Evolutionary conservation across 768 basidiomycete species (phyloP), one percentile per base, ranked within the genome.

Genomic region (Leccinellum rugosiceps): DNA sequence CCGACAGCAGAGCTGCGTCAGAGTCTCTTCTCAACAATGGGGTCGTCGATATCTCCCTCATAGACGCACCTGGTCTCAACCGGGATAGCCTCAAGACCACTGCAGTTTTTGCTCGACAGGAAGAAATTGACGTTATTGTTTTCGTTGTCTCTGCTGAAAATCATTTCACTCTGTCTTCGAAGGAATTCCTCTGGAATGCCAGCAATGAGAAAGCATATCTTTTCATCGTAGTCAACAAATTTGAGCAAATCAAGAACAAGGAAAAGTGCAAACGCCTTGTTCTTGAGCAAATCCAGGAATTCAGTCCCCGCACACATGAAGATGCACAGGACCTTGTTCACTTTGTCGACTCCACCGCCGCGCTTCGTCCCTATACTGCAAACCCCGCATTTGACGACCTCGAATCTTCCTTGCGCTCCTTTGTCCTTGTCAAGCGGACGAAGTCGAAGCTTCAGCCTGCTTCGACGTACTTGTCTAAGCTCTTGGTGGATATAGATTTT

Each of bases 171-270:
- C 81, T 95, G 19, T 96, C 94, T 4, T 90, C 94, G 14, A 92
- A 89, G 70, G 94, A 98, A 71, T 98, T 99, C 80, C 81, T 99
- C 48, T 83, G 78, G 78, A 92, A 85, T 65, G 94, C 96, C 2
- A 91, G 90, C 76, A 89, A 92, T 65, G 97, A 99, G 77, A 98
- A 98, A 78, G 94, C 96, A 0, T 96, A 95, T 70, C 77, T 99
- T 50, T 99, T 99, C 78, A 90, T 98, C 69, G 97, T 98, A 54
- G 96, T 98, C 72, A 99, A 99, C 82, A 94, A 95, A 72, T 99
- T 87, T 71, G 94, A 93, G 66, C 89, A 92, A 70, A 96, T 98
- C 75, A 84, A 86, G 71, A 91, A 98, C 79, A 97, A 98, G 77
- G 91, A 89, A 50, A 88, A 92, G 72, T 98, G 97, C 74, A 83